phyloP scores from a whole-genome alignment of 805 yeast genomes.

The Starmerella potacharoeniae region DNA sequence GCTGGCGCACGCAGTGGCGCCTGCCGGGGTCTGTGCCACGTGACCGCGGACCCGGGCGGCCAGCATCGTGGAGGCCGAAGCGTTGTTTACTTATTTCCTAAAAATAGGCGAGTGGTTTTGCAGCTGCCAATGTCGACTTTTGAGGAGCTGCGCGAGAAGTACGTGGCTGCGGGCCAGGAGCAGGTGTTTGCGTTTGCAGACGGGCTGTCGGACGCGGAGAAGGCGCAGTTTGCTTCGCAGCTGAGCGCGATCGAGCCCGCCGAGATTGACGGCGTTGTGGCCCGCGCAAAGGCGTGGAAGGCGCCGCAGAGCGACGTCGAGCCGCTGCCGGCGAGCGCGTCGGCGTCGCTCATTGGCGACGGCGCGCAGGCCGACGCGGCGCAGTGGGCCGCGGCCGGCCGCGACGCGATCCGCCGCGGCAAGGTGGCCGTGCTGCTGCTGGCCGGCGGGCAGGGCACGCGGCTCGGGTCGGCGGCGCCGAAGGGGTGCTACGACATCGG shows the following conservation, averaged over 20 bases:
- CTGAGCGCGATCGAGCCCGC: conserved; percentile 30
- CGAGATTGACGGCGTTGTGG: conserved; percentile 26
- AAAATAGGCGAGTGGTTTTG: not conserved
- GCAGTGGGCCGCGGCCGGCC: conserved; percentile 44
- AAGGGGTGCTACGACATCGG: conserved; percentile 89
- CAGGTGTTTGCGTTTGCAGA: conserved; percentile 33
- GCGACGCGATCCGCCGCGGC: conserved; percentile 52
- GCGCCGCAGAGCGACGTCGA: conserved; percentile 17
- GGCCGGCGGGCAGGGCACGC: conserved; percentile 99
- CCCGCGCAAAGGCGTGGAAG: conserved; percentile 14
- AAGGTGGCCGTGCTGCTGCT: conserved; percentile 81
- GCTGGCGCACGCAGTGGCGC: no score
- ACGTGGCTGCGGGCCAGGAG: conserved; percentile 31
- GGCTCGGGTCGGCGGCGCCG: conserved; percentile 81
- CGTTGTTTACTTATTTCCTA: conserved; percentile 3
- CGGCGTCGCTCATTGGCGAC: conserved; percentile 25
- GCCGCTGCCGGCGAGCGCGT: conserved; percentile 26
- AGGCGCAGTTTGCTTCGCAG: conserved; percentile 27
- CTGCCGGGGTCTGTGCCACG: no score
- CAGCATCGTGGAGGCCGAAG: no score
- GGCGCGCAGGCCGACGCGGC: conserved; percentile 24
- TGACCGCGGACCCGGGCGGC: no score
- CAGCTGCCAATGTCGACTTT: conserved; percentile 7
- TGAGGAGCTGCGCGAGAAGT: conserved; percentile 17
- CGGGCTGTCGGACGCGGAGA: conserved; percentile 24